Evolutionary conservation across 371 early-diverging fungal species (phyloP).

Genomic region (Thermomucor indicae-seudaticae): DNA sequence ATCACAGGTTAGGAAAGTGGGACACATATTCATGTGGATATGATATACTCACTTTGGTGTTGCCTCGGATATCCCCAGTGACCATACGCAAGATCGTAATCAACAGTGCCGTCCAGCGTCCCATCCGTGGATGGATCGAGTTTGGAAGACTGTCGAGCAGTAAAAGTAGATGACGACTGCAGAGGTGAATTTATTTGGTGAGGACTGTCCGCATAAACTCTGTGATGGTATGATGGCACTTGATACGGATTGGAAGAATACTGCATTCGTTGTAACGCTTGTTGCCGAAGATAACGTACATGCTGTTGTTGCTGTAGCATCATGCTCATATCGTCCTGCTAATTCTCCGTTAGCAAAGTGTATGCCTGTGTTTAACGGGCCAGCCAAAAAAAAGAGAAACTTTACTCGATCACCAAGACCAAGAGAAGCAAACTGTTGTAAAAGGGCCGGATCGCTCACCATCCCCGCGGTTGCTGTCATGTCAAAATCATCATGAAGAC

Average conservation of each 20-base stretch:
- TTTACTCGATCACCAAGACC: conserved; percentile 33
- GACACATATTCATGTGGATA: neutral
- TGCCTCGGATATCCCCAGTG: too few relatives aligned
- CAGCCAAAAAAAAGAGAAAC: neutral
- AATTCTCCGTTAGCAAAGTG: neutral
- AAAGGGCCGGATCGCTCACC: conserved; percentile 4
- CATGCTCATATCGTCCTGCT: conserved; percentile 1
- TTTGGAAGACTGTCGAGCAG: neutral
- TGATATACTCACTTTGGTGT: neutral
- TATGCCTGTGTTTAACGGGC: neutral
- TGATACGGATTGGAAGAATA: neutral
- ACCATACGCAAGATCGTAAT: too few relatives aligned
- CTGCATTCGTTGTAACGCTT: conserved; percentile 1
- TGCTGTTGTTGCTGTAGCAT: too few relatives aligned
- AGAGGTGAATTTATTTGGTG: neutral
- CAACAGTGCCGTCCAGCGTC: neutral
- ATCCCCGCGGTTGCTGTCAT: neutral
- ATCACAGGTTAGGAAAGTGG: neutral
- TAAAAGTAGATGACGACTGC: neutral
- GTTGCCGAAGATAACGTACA: conserved; percentile 8
- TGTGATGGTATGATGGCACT: too few relatives aligned
- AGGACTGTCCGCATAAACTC: neutral
- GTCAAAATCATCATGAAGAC: conserved; percentile 17
- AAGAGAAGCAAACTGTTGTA: conserved; percentile 22
- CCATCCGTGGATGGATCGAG: neutral